Evolutionary conservation across 2,329 filamentous ascomycete species (phyloP).

Genomic region (Colletotrichum graminicola): DNA sequence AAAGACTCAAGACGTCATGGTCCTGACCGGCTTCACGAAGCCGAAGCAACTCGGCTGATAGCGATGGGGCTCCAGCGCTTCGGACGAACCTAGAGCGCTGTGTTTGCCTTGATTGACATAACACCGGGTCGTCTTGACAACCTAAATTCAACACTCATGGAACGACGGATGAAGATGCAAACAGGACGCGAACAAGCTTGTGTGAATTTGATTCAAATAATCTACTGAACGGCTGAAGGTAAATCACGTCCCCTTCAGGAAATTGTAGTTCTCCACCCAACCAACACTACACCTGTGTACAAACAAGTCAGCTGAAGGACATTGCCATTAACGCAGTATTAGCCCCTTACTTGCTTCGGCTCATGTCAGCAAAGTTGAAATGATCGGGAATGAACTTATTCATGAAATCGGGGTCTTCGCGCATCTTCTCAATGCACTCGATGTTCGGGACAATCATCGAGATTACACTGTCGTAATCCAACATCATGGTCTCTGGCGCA

Average conservation of each 20-base stretch:
- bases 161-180: too few species aligned
- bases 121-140: too few species aligned
- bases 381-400: constrained; percentile 20
- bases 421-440: constrained; percentile 23
- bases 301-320: background rate
- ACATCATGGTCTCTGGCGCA: constrained; percentile 3
- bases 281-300: constrained; percentile 15
- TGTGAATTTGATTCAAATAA: too few species aligned
- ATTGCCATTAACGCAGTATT: background rate
- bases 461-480: constrained; percentile 18
- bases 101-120: too few species aligned
- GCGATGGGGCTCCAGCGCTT: too few species aligned
- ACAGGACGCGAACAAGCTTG: too few species aligned
- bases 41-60: too few species aligned
- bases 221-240: too few species aligned
- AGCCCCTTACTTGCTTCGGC: background rate
- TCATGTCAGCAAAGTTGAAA: constrained; percentile 33
- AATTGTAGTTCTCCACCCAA: constrained; percentile 17
- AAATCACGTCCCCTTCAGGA: background rate
- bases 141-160: too few species aligned
- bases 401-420: constrained; percentile 16
- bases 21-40: too few species aligned
- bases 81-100: too few species aligned
- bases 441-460: constrained; percentile 19
- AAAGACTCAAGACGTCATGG: too few species aligned